Evolutionary conservation across 805 yeast genomes (phyloP), one percentile per base, ranked within the genome.

Genomic region (Torulaspora indica): DNA sequence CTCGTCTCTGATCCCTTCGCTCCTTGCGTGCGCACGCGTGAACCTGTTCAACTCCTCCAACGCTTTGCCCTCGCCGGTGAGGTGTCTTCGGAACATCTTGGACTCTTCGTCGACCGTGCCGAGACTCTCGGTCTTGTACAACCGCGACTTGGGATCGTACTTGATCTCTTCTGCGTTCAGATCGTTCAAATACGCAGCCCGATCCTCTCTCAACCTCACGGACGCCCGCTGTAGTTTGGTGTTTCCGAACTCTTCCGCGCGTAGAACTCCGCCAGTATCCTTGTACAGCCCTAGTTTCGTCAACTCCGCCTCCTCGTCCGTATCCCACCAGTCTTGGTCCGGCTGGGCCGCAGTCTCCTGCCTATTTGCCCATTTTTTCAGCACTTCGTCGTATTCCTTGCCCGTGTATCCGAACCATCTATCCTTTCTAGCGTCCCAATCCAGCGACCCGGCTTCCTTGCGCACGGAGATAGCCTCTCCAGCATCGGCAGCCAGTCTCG

Each of bases 401-500:
- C 77, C 72, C 36, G 82, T 80, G 58, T 78, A 85, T 0, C 95
- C 95, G 57, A 76, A 83, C 95, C 93, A 86, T 46, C 87, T 70
- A 63, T 86, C 95, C 46, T 89, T 67, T 50, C 81, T 82, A 8
- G 81, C 75, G 55, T 85, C 95, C 74, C 80, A 86, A 36, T 66
- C 38, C 56, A 62, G 36, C 52, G 63, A 38, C 45, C 53, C 38
- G 39, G 47, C 34, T 49, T 46, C 41, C 42, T 54, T 38, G 13
- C 49, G 40, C 14, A 54, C 43, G 10, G 49, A 56, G 9, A 56
- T 53, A 5, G 51, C 51, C 29, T 56, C 54, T 4, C 59, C 44
- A 9, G 49, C 43, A 3, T 59, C 66, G 9, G 57, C 63, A 1
- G 59, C 57, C 53, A 20, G 5, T 20, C 54, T 59, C 39, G 30